A percentile compares a stretch with the other conserved stretches of the same genome.
Evolutionary conservation across 2,329 filamentous ascomycete genomes (phyloP).

Genomic region (Penicillium sp.): DNA sequence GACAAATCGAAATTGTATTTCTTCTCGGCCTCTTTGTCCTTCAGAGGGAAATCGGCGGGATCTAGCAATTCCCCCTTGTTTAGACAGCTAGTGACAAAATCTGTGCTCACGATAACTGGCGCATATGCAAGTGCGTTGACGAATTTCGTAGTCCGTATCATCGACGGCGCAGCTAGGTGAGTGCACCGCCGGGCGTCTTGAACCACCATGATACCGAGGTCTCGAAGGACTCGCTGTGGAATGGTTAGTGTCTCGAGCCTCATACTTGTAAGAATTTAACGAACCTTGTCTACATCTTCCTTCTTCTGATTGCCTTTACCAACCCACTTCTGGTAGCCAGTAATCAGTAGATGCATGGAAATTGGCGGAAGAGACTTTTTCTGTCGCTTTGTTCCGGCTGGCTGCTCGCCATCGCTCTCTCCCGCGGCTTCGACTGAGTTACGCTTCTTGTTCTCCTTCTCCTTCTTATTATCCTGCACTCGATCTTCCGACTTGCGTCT

Average conservation of each 20-base stretch:
- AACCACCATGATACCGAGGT: conserved; percentile 76
- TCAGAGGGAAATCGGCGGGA: conserved; percentile 62
- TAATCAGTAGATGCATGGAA: conserved; percentile 72
- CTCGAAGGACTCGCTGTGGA: conserved; percentile 69
- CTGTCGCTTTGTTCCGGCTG: conserved; percentile 59
- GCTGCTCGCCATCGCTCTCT: conserved; percentile 50
- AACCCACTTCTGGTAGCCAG: conserved; percentile 80
- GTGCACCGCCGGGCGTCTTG: conserved; percentile 72
- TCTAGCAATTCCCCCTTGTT: conserved; percentile 63
- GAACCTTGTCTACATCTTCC: conserved; percentile 76
- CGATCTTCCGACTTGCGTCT: conserved; percentile 45
- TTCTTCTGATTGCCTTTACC: conserved; percentile 58
- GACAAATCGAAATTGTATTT: conserved; percentile 66
- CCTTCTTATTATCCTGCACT: conserved; percentile 30
- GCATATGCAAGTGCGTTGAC: conserved; percentile 79
- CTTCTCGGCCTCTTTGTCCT: conserved; percentile 69
- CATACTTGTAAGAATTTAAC: conserved; percentile 28
- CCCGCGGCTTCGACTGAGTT: conserved; percentile 47
- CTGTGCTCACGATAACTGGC: conserved; percentile 69
- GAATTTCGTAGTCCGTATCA: conserved; percentile 91
- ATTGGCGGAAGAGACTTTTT: conserved; percentile 63
- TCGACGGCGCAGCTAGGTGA: conserved; percentile 78
- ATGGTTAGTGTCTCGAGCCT: conserved; percentile 12
- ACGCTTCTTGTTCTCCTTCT: conserved; percentile 42
- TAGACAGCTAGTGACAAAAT: conserved; percentile 75